A percentile compares a stretch with the other conserved stretches of the same genome.
These are phyloP conservation scores for Ophiostoma triangulosporum DNA, from an alignment of 2,329 filamentous ascomycete species.

Conservation along the genomic window DNA sequence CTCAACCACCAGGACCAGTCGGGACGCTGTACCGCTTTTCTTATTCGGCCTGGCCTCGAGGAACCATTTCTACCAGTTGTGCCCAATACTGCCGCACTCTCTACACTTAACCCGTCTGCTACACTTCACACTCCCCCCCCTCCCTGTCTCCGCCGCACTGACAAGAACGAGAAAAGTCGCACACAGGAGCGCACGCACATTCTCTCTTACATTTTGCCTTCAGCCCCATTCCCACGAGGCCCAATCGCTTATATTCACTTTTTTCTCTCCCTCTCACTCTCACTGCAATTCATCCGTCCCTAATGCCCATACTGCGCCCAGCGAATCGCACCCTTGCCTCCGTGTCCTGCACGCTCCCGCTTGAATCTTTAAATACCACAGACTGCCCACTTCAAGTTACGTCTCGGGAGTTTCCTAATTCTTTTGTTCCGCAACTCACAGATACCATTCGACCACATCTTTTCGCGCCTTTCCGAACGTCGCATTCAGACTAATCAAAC, in stretches of 20 bases:
- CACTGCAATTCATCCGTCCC: background rate
- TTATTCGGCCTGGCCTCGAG: slow-evolving; percentile 1
- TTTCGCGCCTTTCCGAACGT: background rate
- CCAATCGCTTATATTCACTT: slow-evolving; percentile 2
- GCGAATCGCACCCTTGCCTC: background rate
- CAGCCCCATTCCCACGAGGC: slow-evolving; percentile 4
- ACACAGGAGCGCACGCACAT: background rate
- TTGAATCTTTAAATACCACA: slow-evolving; percentile 2
- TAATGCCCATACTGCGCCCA: background rate
- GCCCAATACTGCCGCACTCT: slow-evolving; percentile 1
- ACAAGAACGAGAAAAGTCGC: background rate
- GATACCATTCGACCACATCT: background rate
- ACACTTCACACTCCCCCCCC: background rate
- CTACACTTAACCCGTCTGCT: background rate
- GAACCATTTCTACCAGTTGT: background rate
- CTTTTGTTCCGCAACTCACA: background rate
- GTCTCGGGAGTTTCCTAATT: background rate
- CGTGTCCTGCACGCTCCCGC: background rate
- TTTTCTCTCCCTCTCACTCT: background rate
- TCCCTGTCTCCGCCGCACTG: background rate
- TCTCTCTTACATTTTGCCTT: background rate
- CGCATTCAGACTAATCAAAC: background rate
- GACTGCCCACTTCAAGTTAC: background rate
- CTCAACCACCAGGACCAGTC: background rate
- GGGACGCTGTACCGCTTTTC: background rate